Percentiles rank a stretch among this genome's conserved stretches.
phyloP scores from a whole-genome alignment of 2,329 filamentous ascomycete genomes.

The Talaromyces rugulosus region DNA sequence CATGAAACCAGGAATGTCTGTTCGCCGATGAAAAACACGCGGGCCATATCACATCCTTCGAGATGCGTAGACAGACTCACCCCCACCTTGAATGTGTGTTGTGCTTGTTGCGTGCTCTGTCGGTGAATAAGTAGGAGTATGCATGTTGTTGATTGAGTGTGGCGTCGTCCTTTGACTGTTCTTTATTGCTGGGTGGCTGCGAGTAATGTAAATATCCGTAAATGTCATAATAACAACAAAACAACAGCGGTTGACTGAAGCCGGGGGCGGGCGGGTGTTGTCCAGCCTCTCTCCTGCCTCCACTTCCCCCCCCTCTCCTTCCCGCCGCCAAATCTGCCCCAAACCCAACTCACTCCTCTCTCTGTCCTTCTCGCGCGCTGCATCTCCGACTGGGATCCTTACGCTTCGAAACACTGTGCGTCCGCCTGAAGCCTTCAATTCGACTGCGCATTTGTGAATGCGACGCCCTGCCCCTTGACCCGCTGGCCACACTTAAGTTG shows the following conservation, averaged over 20 bases:
- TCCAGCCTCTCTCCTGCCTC: slow-evolving; percentile 5
- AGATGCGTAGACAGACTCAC: neutral
- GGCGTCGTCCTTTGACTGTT: too few species aligned
- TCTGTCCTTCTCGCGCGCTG: neutral
- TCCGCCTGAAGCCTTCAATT: neutral
- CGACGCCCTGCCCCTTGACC: neutral
- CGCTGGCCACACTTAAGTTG: neutral
- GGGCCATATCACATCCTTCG: neutral
- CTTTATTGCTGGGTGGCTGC: neutral
- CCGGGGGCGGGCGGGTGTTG: neutral
- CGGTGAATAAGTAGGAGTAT: neutral
- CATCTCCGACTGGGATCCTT: neutral
- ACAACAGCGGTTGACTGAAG: neutral
- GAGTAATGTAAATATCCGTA: neutral
- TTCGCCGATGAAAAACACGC: neutral
- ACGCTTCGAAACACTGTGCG: neutral
- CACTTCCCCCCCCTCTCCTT: slow-evolving; percentile 13
- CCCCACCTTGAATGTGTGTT: neutral
- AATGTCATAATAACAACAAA: neutral
- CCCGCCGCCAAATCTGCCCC: slow-evolving; percentile 12
- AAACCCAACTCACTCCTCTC: neutral
- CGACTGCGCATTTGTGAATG: neutral
- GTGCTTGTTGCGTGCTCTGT: neutral
- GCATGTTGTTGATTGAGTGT: neutral
- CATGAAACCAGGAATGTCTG: neutral